Evolutionary conservation across 371 early-diverging fungal species (phyloP), one percentile per base, ranked within the genome.

Genomic region (Nematocida ironsii): DNA sequence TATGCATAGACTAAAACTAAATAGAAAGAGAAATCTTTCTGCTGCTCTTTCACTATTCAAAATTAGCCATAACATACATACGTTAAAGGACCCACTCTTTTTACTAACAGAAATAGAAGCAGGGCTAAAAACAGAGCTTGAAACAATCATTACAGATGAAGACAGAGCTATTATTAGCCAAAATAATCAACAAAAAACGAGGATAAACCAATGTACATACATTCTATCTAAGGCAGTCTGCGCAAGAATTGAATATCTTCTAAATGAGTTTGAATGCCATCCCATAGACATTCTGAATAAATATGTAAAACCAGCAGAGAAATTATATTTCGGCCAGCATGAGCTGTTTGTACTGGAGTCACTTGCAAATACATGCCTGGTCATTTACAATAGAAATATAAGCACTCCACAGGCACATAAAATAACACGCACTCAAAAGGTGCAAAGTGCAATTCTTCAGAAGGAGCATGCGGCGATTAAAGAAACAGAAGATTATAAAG

Each of bases 261-360:
- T 73, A n/a, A 61, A 40, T 20, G 73, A 73, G 73, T 73, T 60
- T 48, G 50, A 73, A 50, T 39, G 44, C n/a, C 61, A 62, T 3
- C 73, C 73, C 27, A 55, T 73, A 5, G 73, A 73, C 16, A 73
- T 73, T 5, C 73, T 73, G 5, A 73, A 39, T 44, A 25, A 42
- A n/a, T 25, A 57, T n/a, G 62, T 73, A 47, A 40, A 48, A 27
- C 73, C 73, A 0, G 62, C 55, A 25, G 18, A 7, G n/a, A 16
- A 20, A n/a, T 18, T 60, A 18, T 70, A 73, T 16, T 58, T 56
- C 50, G 62, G 25, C 16, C 11, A 42, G 18, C 11, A 60, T 18
- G 20, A 42, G 45, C 1, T 56, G 27, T 23, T 6, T 4, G 52
- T 78, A 1, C 4, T 70, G 16, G 61, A 56, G 13, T 1, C 54